Conservation (phyloP, 2,329 filamentous ascomycete species). For the Nemania diffusa region DNA sequence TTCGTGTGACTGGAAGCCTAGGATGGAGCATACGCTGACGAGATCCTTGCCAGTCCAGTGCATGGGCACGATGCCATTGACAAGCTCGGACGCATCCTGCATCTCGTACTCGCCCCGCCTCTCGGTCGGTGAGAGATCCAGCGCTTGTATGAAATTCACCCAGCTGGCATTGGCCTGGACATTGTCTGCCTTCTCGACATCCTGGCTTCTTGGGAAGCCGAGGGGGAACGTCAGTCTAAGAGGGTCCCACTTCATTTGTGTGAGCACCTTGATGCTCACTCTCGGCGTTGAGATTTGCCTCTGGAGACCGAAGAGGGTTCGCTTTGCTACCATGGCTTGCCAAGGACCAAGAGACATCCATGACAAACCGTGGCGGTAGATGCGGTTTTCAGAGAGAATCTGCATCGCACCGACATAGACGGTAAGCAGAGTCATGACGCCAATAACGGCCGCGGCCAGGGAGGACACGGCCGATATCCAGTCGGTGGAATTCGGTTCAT, state of each 20-base stretch:
- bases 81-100: not conserved
- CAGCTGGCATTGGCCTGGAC: not conserved
- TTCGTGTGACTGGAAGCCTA: not conserved
- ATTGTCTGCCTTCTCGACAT: conserved; percentile 1
- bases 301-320: conserved; percentile 1
- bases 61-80: not conserved
- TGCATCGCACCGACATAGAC: conserved; percentile 5
- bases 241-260: not conserved
- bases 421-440: not conserved
- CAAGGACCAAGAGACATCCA: not conserved
- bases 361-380: not conserved
- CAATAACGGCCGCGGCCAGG: not conserved
- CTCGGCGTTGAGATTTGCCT: not conserved
- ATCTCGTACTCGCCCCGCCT: not conserved
- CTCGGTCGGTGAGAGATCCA: not conserved
- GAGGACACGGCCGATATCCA: not conserved
- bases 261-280: not conserved
- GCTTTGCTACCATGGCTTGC: not conserved
- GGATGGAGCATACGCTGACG: not conserved
- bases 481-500: not conserved
- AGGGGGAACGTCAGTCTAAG: not conserved
- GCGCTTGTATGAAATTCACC: not conserved
- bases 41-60: not conserved
- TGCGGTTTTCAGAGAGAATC: not conserved
- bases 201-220: not conserved